Conservation (phyloP, 305 asterid species). For the Rubia tinctorum region DNA sequence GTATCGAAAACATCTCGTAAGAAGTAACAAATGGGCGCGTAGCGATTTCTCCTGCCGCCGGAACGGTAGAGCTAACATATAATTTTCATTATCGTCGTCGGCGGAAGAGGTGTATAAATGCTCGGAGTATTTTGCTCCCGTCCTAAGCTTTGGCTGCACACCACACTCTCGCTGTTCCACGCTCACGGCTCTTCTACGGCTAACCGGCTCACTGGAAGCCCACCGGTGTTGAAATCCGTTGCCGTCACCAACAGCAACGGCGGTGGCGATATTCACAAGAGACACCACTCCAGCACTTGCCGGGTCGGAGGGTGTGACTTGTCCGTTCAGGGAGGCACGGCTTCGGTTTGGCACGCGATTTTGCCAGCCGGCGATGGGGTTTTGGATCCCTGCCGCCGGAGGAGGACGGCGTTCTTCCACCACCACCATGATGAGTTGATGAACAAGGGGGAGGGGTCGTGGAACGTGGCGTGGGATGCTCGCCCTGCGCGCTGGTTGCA, state of each 20-base stretch:
- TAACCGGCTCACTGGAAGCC: conserved; percentile 33
- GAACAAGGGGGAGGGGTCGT: conserved; percentile 72
- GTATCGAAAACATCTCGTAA: background rate
- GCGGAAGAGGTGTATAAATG: conserved; percentile 29
- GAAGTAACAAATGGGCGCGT: background rate
- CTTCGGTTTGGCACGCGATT: conserved; percentile 76
- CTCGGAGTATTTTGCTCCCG: conserved; percentile 73
- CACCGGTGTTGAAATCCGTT: conserved; percentile 23
- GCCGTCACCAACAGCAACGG: background rate
- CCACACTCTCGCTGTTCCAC: conserved; percentile 39
- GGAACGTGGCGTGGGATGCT: conserved; percentile 94
- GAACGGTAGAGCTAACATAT: background rate
- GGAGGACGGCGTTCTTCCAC: conserved; percentile 32
- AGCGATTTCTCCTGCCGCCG: background rate
- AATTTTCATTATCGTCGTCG: background rate
- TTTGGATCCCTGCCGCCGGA: conserved; percentile 25
- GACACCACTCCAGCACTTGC: conserved; percentile 30
- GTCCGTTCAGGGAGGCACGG: conserved; percentile 14
- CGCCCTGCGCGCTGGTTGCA: conserved; percentile 94
- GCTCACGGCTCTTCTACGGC: conserved; percentile 39
- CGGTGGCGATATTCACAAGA: conserved; percentile 23
- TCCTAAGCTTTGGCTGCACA: conserved; percentile 55
- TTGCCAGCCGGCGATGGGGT: conserved; percentile 38
- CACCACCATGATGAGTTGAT: conserved; percentile 37
- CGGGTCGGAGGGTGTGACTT: conserved; percentile 19